Base-by-base conservation (phyloP, 257 asterid genomes). In the Leptodermis oblonga region DNA sequence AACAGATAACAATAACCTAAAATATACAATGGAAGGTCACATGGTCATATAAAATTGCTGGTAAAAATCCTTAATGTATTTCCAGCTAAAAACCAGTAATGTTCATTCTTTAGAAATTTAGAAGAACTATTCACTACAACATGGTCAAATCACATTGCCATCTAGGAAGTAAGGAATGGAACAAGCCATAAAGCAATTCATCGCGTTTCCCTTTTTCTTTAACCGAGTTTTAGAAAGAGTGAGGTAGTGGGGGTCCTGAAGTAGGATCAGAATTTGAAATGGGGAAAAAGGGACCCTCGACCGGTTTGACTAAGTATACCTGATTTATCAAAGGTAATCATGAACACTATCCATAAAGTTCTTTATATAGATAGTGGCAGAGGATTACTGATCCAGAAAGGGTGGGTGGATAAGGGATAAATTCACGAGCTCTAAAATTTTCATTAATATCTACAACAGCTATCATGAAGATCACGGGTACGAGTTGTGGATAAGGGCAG, bases 51-150 rank as follows among this genome's bases (percentile, higher is more conserved):
- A n/a, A n/a, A n/a, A n/a, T n/a, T n/a, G n/a, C n/a, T n/a, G n/a
- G n/a, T n/a, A n/a, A n/a, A n/a, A n/a, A n/a, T n/a, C n/a, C n/a
- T 49, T 49, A 25, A 49, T 17, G 5, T 49, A 22, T 49, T 48
- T 48, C 23, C 26, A 69, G 63, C 43, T 37, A 36, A 25, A 41
- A 37, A 11, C 65, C 42, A 55, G 30, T 53, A 62, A 68, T 22
- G 33, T 18, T 62, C 68, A 53, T n/a, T 17, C 15, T 71, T n/a
- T 25, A 43, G 6, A 34, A 0, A 59, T 30, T 14, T 33, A 23
- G 46, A 48, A 41, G 28, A 37, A 22, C 14, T 10, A 34, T 46
- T 7, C 26, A 55, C 48, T 12, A 62, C 56, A 69, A 11, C 58
- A 34, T 22, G 31, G 62, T 26, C 55, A 36, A 9, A 52, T 52